phyloP scores from a whole-genome alignment of 495 filamentous ascomycete species.

The Neurospora pannonica region DNA sequence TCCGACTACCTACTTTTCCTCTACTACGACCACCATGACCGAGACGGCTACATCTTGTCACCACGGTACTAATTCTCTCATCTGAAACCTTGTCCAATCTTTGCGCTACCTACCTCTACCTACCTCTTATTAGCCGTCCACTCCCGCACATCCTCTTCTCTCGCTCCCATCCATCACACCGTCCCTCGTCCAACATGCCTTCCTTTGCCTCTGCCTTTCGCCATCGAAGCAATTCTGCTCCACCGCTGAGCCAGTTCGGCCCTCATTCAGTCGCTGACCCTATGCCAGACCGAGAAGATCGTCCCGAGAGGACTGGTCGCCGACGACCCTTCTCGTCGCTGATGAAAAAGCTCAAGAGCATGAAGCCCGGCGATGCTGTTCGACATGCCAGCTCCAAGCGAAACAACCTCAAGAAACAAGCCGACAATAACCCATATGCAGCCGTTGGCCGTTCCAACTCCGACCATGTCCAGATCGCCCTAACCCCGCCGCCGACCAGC shows the following conservation, averaged over 20 bases:
- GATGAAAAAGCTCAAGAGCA: constrained; percentile 87
- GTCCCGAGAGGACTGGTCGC: constrained; percentile 33
- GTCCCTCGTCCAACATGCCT: constrained; percentile 3
- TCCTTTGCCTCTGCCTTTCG: constrained; percentile 11
- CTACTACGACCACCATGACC: constrained; percentile 52
- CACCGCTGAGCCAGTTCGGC: constrained; percentile 8
- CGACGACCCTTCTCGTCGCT: constrained; percentile 82
- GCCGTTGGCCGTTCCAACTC: constrained; percentile 40
- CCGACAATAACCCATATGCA: constrained; percentile 80
- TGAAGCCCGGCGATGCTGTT: constrained; percentile 48
- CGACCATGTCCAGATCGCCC: constrained; percentile 10
- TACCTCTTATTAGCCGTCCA: constrained; percentile 9
- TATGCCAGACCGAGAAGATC: constrained; percentile 34
- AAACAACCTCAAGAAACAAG: constrained; percentile 38
- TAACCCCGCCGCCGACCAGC: constrained; percentile 37
- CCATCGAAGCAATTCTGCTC: constrained; percentile 9
- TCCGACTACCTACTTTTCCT: background rate
- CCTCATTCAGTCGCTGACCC: constrained; percentile 8
- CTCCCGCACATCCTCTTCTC: background rate
- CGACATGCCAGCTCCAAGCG: constrained; percentile 25
- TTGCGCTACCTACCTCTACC: background rate
- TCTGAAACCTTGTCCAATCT: background rate
- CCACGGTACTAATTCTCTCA: constrained; percentile 43
- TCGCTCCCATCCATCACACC: background rate
- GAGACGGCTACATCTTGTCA: constrained; percentile 50